Evolutionary conservation across 768 basidiomycete genomes (phyloP), one percentile per base, ranked within the genome.

Genomic region (Boletus vinaceobasis): DNA sequence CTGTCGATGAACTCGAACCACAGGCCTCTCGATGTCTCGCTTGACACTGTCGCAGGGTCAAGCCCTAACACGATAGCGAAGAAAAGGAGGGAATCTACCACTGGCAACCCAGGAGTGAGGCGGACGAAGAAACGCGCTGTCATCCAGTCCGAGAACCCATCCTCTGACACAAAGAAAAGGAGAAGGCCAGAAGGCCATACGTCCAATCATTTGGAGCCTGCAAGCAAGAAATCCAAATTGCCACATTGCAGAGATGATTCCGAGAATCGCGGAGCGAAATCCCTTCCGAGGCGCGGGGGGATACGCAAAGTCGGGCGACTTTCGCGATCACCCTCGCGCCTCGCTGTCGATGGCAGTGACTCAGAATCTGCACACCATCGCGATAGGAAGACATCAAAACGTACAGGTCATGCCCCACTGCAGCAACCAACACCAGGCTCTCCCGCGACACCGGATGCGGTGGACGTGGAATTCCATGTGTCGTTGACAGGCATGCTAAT

Each of bases 401-500:
- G 52, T 7, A 19, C 45, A 15, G 37, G 38, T 23, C 45, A 21
- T 31, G 21, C 33, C 17, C 50, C 47, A 19, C 27, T n/a, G 26
- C 51, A 21, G 19, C 58, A 48, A 48, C 10, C 35, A 7, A 32
- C 32, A 23, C 32, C 26, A 31, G 15, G 26, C 10, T 9, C 38
- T 36, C 19, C 36, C 19, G 15, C 44, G 17, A 32, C 29, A 10
- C 50, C 50, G 21, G 53, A 36, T 17, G 26, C 55, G 7, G 43
- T 63, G 15, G 50, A 59, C n/a, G 47, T n/a, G 1, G 62, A 62
- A 38, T 62, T 62, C 10, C 75, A 76, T 55, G 61, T 64, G 0
- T 83, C 85, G 60, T 66, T 87, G 23, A 78, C 77, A 47, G 87
- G 87, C 3, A 79, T 88, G 79, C 70, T 89, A 2, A 80, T 89